Evolutionary conservation across 1,284 basidiomycete genomes (phyloP).

Genomic region (Cryptococcus neoformans): DNA sequence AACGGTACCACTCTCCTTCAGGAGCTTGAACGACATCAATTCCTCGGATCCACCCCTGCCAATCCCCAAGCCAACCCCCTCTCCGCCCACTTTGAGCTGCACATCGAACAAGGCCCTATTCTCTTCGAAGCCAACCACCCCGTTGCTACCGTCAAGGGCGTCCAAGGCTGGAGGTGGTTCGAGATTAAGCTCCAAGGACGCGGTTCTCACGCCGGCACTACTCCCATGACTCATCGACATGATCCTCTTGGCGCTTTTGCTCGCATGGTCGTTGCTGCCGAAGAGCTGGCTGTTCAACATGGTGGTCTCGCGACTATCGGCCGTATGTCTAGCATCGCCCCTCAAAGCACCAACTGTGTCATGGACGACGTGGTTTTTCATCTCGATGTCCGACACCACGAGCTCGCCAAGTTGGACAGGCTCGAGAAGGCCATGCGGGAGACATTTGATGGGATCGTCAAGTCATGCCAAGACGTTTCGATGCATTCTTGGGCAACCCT

Average conservation of each 20-base stretch:
- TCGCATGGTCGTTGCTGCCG: conserved; percentile 9
- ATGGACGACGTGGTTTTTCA: conserved; percentile 16
- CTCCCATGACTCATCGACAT: conserved; percentile 20
- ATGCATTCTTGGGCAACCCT: conserved; percentile 10
- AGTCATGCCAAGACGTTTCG: background rate
- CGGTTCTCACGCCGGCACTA: conserved; percentile 31
- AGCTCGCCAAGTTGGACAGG: conserved; percentile 11
- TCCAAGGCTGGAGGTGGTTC: conserved; percentile 31
- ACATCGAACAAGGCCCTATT: conserved; percentile 39
- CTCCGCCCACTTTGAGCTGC: conserved; percentile 35
- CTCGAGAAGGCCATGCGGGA: conserved; percentile 18
- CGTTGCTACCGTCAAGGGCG: conserved; percentile 25
- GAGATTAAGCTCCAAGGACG: conserved; percentile 24
- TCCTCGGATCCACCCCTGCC: conserved; percentile 16
- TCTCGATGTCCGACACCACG: conserved; percentile 25
- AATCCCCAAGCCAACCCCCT: conserved; percentile 17
- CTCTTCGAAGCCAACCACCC: conserved; percentile 17
- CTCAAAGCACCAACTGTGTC: conserved; percentile 20
- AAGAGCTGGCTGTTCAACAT: conserved; percentile 15
- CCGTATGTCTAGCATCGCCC: conserved; percentile 8
- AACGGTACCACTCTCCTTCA: conserved; percentile 6
- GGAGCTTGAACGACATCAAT: conserved; percentile 24
- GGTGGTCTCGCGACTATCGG: conserved; percentile 21
- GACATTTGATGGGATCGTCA: conserved; percentile 5
- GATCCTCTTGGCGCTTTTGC: conserved; percentile 20